Conservation (phyloP, 345 rosid species). For the Abelmoschus esculentus region DNA sequence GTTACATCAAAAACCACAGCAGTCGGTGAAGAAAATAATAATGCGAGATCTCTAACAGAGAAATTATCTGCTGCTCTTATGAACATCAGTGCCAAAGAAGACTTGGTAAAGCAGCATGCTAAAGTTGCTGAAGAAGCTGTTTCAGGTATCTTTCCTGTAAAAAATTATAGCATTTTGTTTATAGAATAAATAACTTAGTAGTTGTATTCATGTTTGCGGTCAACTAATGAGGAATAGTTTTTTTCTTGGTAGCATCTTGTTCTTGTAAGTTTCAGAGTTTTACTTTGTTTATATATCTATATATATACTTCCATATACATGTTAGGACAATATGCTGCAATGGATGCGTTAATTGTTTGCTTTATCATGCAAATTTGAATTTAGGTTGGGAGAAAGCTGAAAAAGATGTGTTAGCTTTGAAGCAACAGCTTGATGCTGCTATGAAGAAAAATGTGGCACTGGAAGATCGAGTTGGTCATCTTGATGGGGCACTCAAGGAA, state of each 20-base stretch:
- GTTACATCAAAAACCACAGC: constrained; percentile 38
- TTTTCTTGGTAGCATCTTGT: background rate
- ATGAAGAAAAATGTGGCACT: constrained; percentile 38
- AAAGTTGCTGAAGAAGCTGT: constrained; percentile 99
- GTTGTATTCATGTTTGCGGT: background rate
- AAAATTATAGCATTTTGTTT: background rate
- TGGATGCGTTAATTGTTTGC: background rate
- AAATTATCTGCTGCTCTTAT: constrained; percentile 77
- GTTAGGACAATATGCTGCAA: background rate
- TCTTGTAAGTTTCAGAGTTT: background rate
- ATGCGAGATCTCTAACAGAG: constrained; percentile 42
- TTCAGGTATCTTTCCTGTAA: constrained; percentile 38
- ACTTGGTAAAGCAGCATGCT: constrained; percentile 77
- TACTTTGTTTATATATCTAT: background rate
- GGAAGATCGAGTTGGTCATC: constrained; percentile 70
- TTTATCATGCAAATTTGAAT: constrained; percentile 10
- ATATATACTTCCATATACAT: background rate
- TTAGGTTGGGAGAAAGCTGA: constrained; percentile 98
- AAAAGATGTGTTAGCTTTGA: constrained; percentile 53
- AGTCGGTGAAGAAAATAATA: constrained; percentile 47
- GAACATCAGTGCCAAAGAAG: constrained; percentile 68
- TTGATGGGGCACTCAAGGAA: constrained; percentile 94
- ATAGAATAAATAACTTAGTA: background rate
- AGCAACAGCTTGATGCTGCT: constrained; percentile 68
- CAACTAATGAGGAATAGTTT: background rate